Evolutionary conservation across 2,329 filamentous ascomycete genomes (phyloP).

Genomic region (Colletotrichum tropicale): DNA sequence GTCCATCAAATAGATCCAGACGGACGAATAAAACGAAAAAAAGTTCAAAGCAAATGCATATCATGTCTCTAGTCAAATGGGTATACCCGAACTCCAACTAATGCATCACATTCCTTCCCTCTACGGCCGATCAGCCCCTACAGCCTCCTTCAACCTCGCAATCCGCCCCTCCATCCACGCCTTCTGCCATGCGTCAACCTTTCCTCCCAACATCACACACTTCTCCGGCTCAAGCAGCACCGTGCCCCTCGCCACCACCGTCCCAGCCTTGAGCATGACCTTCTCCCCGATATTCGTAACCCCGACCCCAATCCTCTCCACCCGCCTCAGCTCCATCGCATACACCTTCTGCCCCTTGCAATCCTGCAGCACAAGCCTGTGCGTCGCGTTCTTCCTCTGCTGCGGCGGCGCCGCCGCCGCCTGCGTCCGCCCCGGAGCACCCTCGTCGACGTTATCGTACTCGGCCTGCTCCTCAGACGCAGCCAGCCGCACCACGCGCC

Average conservation of each 20-base stretch:
- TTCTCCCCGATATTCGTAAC: slow-evolving; percentile 81
- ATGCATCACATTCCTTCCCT: not conserved
- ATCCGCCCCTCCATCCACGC: slow-evolving; percentile 78
- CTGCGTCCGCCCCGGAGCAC: not conserved
- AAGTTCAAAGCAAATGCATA: not conserved
- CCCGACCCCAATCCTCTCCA: slow-evolving; percentile 69
- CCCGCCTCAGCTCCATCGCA: slow-evolving; percentile 72
- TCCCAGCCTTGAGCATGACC: slow-evolving; percentile 70
- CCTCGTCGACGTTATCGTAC: slow-evolving; percentile 40
- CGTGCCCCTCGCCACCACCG: slow-evolving; percentile 74
- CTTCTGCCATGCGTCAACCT: slow-evolving; percentile 80
- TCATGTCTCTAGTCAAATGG: not conserved
- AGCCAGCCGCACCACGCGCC: slow-evolving; percentile 78
- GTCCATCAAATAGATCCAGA: not conserved
- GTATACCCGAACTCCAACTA: slow-evolving; percentile 13
- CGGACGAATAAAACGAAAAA: not conserved
- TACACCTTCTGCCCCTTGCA: slow-evolving; percentile 70
- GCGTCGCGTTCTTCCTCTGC: slow-evolving; percentile 60
- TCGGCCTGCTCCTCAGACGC: slow-evolving; percentile 55
- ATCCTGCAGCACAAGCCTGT: slow-evolving; percentile 86
- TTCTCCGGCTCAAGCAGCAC: slow-evolving; percentile 75
- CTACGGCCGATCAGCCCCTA: slow-evolving; percentile 39
- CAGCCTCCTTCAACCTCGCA: slow-evolving; percentile 66
- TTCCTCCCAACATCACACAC: slow-evolving; percentile 82
- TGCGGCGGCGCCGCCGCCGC: not conserved